A percentile compares a stretch with the other conserved stretches of the same genome.
Conservation (phyloP, 225 moss, liverwort and hornwort genomes). For the Pseudoscleropodium purum region DNA sequence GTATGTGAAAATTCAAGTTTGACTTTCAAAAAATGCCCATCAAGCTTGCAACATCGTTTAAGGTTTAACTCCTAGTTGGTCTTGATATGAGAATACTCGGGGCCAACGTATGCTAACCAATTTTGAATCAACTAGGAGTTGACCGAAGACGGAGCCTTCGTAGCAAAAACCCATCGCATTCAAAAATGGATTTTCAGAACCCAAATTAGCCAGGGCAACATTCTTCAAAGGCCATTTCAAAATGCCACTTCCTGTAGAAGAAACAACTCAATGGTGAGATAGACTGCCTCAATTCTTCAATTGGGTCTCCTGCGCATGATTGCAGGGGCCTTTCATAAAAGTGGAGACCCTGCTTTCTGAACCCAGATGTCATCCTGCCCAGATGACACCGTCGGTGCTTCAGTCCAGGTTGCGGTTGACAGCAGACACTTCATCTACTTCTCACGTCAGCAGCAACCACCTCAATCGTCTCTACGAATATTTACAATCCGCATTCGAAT, state of each 20-base stretch:
- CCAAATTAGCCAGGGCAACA: not conserved
- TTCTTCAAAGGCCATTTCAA: too few relatives aligned
- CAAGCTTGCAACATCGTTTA: not conserved
- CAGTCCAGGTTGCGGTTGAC: not conserved
- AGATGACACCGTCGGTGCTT: not conserved
- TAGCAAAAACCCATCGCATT: not conserved
- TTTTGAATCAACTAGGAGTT: too few relatives aligned
- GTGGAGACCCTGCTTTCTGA: not conserved
- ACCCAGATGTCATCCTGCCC: not conserved
- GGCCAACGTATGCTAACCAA: not conserved
- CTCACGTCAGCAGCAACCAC: not conserved
- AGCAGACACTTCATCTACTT: not conserved
- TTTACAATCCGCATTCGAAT: constrained; percentile 11
- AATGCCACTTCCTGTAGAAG: not conserved
- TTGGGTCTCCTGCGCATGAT: not conserved
- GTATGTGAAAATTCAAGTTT: not conserved
- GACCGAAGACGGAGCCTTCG: not conserved
- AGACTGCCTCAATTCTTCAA: not conserved
- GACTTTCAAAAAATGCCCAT: not conserved
- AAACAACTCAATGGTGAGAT: too few relatives aligned
- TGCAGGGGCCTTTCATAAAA: not conserved
- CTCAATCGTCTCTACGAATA: not conserved
- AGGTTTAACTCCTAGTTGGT: not conserved
- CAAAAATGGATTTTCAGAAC: not conserved
- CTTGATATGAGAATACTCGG: not conserved